Evolutionary conservation across 225 moss, liverwort and hornwort genomes (phyloP), one percentile per base, ranked within the genome.

Genomic region (Bryum argenteum): DNA sequence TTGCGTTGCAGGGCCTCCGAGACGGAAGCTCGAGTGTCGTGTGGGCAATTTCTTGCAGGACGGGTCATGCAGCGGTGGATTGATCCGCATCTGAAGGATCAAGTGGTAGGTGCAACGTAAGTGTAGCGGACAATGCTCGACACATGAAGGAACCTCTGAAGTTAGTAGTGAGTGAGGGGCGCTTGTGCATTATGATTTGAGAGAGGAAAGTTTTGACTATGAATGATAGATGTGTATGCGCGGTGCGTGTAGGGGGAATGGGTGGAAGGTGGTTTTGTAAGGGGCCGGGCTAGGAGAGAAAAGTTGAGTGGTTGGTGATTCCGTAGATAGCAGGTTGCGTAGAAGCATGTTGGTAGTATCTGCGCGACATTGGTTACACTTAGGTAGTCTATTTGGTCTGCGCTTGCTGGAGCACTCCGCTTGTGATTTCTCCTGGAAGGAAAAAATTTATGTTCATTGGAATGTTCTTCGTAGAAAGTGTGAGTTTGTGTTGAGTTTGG

Each of bases 11-110:
- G 67, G 60, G 23, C 23, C 11, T 64, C 22, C 22, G 55, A 39
- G 71, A 10, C 47, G 68, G 75, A 51, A 57, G 54, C 58, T 65
- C 66, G 51, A 39, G 61, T n/a, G n/a, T 44, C n/a, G 16, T 54
- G 53, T 67, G 15, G 54, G 74, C 56, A 44, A 1, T 71, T 54
- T 59, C 44, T 71, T 75, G 63, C 70, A 81, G 58, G 73, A 15
- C 44, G 23, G 44, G 8, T 13, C 37, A 4, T 5, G 44, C n/a
- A n/a, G 62, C 19, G 13, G 15, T 45, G 45, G 38, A n/a, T 72
- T 41, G 75, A n/a, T n/a, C n/a, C n/a, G 72, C 64, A 33, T 65
- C 6, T 40, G 26, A 48, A 20, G 68, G 63, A 76, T 44, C 40
- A 15, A 76, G 47, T 16, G 63, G 53, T 22, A 41, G 72, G 40